Conservation (phyloP, 2,329 filamentous ascomycete species). For the Lasiodiplodia theobromae region DNA sequence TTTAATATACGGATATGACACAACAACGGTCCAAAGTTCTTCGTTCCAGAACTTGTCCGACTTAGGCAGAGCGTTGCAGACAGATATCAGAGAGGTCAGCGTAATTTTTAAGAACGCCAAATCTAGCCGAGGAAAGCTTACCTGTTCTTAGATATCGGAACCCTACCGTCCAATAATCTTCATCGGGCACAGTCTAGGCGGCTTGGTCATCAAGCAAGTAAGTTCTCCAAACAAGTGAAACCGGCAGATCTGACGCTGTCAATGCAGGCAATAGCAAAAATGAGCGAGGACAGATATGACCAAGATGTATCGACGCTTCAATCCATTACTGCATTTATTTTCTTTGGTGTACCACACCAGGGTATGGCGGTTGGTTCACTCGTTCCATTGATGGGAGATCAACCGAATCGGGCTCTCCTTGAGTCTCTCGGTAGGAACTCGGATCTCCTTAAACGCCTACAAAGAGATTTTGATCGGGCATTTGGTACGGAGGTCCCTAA, state of each 20-base stretch:
- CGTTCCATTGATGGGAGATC: neutral
- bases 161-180: neutral
- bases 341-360: conserved; percentile 14
- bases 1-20: conserved; percentile 40
- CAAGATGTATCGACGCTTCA: neutral
- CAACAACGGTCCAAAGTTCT: neutral
- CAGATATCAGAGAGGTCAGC: neutral
- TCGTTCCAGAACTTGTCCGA: conserved; percentile 1
- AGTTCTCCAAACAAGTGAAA: too few species aligned
- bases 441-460: neutral
- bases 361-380: neutral
- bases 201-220: conserved; percentile 17
- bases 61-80: neutral
- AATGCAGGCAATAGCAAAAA: neutral
- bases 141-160: neutral
- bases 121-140: too few species aligned
- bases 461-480: neutral
- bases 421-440: neutral
- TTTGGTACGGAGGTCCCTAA: neutral
- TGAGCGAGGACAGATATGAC: neutral
- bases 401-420: conserved; percentile 2
- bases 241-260: neutral
- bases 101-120: neutral
- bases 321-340: neutral
- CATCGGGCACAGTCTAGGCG: conserved; percentile 4